Evolutionary conservation across 2,329 filamentous ascomycete genomes (phyloP), one percentile per base, ranked within the genome.

Genomic region (Xylaria digitata): DNA sequence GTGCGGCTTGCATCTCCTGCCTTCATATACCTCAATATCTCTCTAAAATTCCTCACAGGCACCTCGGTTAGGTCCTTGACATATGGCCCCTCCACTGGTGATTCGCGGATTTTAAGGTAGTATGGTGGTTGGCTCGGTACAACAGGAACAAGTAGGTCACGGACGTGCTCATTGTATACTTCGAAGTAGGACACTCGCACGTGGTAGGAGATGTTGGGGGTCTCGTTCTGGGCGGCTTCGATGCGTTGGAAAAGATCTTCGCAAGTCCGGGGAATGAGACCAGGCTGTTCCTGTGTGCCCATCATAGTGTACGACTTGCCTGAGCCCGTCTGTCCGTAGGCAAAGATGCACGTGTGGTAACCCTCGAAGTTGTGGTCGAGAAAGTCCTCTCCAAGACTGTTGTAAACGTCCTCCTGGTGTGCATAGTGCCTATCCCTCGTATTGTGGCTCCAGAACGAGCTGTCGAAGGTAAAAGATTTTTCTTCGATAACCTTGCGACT

Each of bases 261-360:
- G 80, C 96, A 99, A 9, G 96, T 99, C 57, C 94, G 88, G 7
- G 96, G 96, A 71, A 99, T 99, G 62, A 99, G 85, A 4, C 96
- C 96, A 0, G 94, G 93, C 72, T 96, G 88, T 34, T 96, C 92
- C 6, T 90, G 85, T 1, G 86, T 90, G 49, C 96, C 96, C 96
- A 99, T 99, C 89, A 92, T 99, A 48, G 96, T 97, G 81, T 98
- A 99, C 78, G 93, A 97, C 83, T 99, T 99, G 58, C 96, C 96
- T 0, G 94, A 97, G 26, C 96, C 96, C 0, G 96, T 99, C 83
- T 99, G 96, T 11, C 96, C 96, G 76, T 99, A 98, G 67, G 96
- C 96, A 77, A 99, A 98, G 73, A 99, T 99, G 80, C 96, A 99
- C 0, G 96, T 99, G 81, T 99, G 95, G 82, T 99, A 99, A 70